Evolutionary conservation across 345 rosid genomes (phyloP).

Genomic region (Eucalyptus tenuipes): DNA sequence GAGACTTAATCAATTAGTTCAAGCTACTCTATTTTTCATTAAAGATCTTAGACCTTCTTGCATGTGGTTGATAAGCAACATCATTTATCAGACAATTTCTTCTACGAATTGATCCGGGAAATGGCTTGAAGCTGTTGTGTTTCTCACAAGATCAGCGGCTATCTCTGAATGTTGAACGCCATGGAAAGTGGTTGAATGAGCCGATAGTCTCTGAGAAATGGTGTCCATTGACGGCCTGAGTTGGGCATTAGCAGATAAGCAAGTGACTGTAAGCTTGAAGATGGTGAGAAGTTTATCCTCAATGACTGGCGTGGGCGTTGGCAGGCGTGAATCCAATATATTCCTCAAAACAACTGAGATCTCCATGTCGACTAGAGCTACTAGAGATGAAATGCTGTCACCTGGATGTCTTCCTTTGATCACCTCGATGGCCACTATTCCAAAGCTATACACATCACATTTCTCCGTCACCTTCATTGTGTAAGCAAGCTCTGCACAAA

Average conservation of each 20-base stretch:
- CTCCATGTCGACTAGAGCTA: not conserved
- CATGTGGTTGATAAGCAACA: not conserved
- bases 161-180: not conserved
- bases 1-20: not conserved
- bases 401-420: not conserved
- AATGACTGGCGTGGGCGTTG: slow-evolving; percentile 1
- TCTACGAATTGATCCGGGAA: not conserved
- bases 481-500: slow-evolving; percentile 6
- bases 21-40: not conserved
- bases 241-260: slow-evolving; percentile 12
- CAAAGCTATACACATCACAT: slow-evolving; percentile 6
- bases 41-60: not conserved
- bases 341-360: not conserved
- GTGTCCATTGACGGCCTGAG: slow-evolving; percentile 18
- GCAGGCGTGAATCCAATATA: slow-evolving; percentile 5
- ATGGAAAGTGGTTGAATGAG: not conserved
- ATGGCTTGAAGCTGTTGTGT: not conserved
- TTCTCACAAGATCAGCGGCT: not conserved
- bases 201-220: not conserved
- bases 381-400: not conserved
- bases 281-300: not conserved
- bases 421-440: slow-evolving; percentile 5
- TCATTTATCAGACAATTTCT: not conserved
- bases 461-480: not conserved
- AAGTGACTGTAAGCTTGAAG: slow-evolving; percentile 3